phyloP scores from a whole-genome alignment of 345 rosid species.

The Psidium guajava region DNA sequence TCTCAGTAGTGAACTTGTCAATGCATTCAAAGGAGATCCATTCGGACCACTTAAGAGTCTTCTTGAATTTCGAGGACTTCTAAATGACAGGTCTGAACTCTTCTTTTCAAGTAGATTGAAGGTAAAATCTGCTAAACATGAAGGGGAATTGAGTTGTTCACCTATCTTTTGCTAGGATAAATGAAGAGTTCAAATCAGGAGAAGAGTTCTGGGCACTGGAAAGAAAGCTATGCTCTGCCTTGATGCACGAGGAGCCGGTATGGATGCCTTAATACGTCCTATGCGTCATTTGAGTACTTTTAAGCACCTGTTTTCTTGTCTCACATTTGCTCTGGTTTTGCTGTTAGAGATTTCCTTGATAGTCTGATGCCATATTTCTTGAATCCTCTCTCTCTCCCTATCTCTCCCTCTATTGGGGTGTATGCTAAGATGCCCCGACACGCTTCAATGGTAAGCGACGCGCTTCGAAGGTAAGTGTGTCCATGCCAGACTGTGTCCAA shows the following conservation, averaged over 20 bases:
- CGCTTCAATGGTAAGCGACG: too few species aligned
- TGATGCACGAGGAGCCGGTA: slow-evolving; percentile 40
- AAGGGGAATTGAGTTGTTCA: not conserved
- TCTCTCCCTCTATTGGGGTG: not conserved
- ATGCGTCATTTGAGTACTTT: not conserved
- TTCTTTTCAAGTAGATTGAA: not conserved
- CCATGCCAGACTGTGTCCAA: too few species aligned
- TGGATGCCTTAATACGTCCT: not conserved
- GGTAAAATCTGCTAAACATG: not conserved
- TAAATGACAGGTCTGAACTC: slow-evolving; percentile 43
- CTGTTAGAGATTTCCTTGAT: not conserved
- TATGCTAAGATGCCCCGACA: too few species aligned
- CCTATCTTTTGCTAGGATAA: slow-evolving; percentile 28
- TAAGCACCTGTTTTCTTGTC: not conserved
- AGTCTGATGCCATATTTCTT: not conserved
- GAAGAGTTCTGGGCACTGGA: slow-evolving; percentile 85
- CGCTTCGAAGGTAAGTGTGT: too few species aligned
- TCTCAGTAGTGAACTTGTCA: slow-evolving; percentile 11
- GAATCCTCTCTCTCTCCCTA: not conserved
- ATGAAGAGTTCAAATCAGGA: slow-evolving; percentile 55
- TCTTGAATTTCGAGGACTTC: slow-evolving; percentile 48
- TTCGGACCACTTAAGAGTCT: slow-evolving; percentile 37
- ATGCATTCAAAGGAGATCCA: slow-evolving; percentile 32
- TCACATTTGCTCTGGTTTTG: not conserved
- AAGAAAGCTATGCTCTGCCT: slow-evolving; percentile 73